A percentile compares a stretch with the other conserved stretches of the same genome.
phyloP scores from a whole-genome alignment of 2,329 filamentous ascomycete genomes.

The Arthrobotrys entomopaga region DNA sequence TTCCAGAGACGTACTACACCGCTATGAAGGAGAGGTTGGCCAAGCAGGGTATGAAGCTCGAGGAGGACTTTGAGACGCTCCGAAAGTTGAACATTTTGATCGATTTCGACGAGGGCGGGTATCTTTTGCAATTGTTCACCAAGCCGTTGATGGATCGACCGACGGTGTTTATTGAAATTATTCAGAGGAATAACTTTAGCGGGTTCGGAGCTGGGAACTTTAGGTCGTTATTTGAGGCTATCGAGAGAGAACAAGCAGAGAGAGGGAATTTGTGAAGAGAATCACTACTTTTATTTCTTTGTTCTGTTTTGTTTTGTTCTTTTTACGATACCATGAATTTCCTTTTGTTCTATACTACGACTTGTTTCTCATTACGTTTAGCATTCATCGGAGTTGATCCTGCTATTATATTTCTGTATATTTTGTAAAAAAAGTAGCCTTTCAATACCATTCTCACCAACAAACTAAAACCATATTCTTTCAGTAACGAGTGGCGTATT shows the following conservation, averaged over 20 bases:
- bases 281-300: slow-evolving; percentile 3
- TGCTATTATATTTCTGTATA: slow-evolving; percentile 4
- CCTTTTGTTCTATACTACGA: slow-evolving; percentile 6
- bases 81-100: slow-evolving; percentile 85
- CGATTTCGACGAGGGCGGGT: slow-evolving; percentile 93
- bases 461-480: too few species aligned
- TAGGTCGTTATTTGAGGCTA: slow-evolving; percentile 92
- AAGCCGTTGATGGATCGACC: slow-evolving; percentile 90
- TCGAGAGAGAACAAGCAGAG: slow-evolving; percentile 89
- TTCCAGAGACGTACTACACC: slow-evolving; percentile 86
- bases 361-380: background rate
- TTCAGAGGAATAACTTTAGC: slow-evolving; percentile 87
- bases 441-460: background rate
- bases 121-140: slow-evolving; percentile 73
- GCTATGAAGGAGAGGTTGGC: slow-evolving; percentile 76
- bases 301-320: too few species aligned
- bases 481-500: too few species aligned
- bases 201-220: slow-evolving; percentile 97
- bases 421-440: slow-evolving; percentile 4
- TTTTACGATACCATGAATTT: slow-evolving; percentile 40
- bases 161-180: slow-evolving; percentile 96
- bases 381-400: slow-evolving; percentile 42
- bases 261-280: slow-evolving; percentile 77
- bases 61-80: slow-evolving; percentile 82
- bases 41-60: slow-evolving; percentile 68